Conservation (phyloP, 2,329 filamentous ascomycete genomes). For the Curvularia hawaiiensis region DNA sequence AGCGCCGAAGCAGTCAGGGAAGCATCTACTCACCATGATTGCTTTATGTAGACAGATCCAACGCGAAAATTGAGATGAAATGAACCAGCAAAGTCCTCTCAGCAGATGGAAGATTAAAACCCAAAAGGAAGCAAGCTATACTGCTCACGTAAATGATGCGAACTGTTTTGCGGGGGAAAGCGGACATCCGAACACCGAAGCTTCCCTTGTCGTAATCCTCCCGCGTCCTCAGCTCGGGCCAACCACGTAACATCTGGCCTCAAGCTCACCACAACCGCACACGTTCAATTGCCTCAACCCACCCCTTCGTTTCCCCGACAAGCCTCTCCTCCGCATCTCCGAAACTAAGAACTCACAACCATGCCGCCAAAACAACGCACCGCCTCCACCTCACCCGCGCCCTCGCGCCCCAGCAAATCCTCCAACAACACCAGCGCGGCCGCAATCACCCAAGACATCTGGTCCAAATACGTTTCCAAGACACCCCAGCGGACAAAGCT, state of each 20-base stretch:
- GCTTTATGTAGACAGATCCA: not conserved
- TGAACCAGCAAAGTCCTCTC: not conserved
- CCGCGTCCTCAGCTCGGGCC: slow-evolving; percentile 15
- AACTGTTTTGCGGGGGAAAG: slow-evolving; percentile 25
- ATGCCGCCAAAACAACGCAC: slow-evolving; percentile 45
- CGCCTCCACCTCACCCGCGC: slow-evolving; percentile 22
- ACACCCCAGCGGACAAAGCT: slow-evolving; percentile 93
- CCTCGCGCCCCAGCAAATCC: slow-evolving; percentile 32
- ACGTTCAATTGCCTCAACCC: slow-evolving; percentile 1
- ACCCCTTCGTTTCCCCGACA: not conserved
- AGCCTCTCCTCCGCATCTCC: not conserved
- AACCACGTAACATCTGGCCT: slow-evolving; percentile 31
- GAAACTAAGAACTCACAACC: slow-evolving; percentile 2
- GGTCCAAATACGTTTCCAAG: slow-evolving; percentile 76
- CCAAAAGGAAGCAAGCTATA: not conserved
- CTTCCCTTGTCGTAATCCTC: slow-evolving; percentile 6
- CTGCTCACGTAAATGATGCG: slow-evolving; percentile 6
- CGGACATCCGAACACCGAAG: slow-evolving; percentile 20
- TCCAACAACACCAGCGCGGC: slow-evolving; percentile 43
- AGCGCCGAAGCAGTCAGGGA: not conserved
- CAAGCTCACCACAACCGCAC: slow-evolving; percentile 23
- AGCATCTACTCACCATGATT: slow-evolving; percentile 4
- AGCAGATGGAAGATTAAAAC: not conserved
- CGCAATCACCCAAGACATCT: slow-evolving; percentile 72
- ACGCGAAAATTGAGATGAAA: not conserved